Percentiles rank a stretch among this genome's conserved stretches.
These are phyloP conservation scores for Corchorus olitorius DNA, from an alignment of 345 rosid species.

Conservation along the genomic window DNA sequence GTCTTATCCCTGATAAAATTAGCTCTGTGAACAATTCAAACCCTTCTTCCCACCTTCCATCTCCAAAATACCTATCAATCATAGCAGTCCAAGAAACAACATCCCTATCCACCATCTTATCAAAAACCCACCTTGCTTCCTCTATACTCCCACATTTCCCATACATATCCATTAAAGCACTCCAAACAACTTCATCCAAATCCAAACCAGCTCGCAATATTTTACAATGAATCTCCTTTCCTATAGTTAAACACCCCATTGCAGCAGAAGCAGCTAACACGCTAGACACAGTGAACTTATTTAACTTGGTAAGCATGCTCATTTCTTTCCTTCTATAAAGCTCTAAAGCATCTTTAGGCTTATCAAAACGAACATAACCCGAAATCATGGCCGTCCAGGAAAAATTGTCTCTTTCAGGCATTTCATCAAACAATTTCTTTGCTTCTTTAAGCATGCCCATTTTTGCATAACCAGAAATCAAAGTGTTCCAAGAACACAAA, in stretches of 20 bases:
- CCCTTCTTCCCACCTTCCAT: slow-evolving; percentile 64
- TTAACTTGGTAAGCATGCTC: slow-evolving; percentile 35
- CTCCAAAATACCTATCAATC: slow-evolving; percentile 76
- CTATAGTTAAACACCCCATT: slow-evolving; percentile 48
- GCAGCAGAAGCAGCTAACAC: slow-evolving; percentile 78
- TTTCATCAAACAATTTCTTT: slow-evolving; percentile 69
- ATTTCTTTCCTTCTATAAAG: slow-evolving; percentile 56
- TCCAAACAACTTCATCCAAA: slow-evolving; percentile 90
- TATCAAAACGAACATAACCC: slow-evolving; percentile 58
- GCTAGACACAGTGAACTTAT: slow-evolving; percentile 66
- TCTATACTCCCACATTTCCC: slow-evolving; percentile 83
- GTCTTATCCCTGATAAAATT: slow-evolving; percentile 55
- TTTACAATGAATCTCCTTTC: slow-evolving; percentile 84
- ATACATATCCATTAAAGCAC: slow-evolving; percentile 82
- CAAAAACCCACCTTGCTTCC: slow-evolving; percentile 72
- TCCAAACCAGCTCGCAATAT: slow-evolving; percentile 64
- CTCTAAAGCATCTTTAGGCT: slow-evolving; percentile 55
- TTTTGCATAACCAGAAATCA: slow-evolving; percentile 65
- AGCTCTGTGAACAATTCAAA: slow-evolving; percentile 59
- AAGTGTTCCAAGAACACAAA: slow-evolving; percentile 78
- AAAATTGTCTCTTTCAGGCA: slow-evolving; percentile 78
- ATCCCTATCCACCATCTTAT: slow-evolving; percentile 66
- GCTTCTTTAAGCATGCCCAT: slow-evolving; percentile 57
- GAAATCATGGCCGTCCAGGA: slow-evolving; percentile 93
- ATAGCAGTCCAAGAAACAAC: slow-evolving; percentile 85